Conservation (phyloP, 306 rosid genomes). For the Fagus sylvatica region DNA sequence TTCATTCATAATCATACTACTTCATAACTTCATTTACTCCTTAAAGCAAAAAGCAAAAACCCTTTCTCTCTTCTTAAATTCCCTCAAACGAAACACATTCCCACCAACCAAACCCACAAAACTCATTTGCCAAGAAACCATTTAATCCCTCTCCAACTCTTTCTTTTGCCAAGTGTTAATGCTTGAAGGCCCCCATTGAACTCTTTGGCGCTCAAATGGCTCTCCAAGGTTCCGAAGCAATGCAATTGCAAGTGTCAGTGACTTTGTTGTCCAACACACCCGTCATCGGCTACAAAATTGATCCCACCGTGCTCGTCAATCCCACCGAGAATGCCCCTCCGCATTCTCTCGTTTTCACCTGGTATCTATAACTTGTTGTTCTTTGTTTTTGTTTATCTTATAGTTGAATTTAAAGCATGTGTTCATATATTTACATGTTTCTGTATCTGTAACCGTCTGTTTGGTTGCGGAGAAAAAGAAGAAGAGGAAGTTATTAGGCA, state of each 20-base stretch:
- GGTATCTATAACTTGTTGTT: slow-evolving; percentile 8
- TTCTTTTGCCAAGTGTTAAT: neutral
- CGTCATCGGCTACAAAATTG: slow-evolving; percentile 22
- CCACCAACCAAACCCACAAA: no score
- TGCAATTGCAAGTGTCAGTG: neutral
- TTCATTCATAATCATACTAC: no score
- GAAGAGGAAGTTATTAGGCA: neutral
- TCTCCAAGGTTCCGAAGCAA: neutral
- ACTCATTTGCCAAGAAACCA: no score
- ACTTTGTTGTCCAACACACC: slow-evolving; percentile 2
- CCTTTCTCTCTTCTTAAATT: no score
- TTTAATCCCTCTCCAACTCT: neutral
- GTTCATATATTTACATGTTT: neutral
- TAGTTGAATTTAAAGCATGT: neutral
- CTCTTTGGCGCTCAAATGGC: slow-evolving; percentile 3
- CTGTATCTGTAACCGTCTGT: neutral
- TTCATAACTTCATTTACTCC: no score
- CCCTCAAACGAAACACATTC: no score
- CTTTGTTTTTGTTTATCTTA: neutral
- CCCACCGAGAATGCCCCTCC: neutral
- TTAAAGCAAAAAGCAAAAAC: no score
- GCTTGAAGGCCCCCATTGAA: neutral
- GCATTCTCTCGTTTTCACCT: slow-evolving; percentile 3
- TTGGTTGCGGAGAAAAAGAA: slow-evolving; percentile 1
- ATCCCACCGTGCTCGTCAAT: neutral